These are phyloP conservation scores for Monilinia polystroma DNA, from an alignment of 2,329 filamentous ascomycete species.

Conservation along the genomic window DNA sequence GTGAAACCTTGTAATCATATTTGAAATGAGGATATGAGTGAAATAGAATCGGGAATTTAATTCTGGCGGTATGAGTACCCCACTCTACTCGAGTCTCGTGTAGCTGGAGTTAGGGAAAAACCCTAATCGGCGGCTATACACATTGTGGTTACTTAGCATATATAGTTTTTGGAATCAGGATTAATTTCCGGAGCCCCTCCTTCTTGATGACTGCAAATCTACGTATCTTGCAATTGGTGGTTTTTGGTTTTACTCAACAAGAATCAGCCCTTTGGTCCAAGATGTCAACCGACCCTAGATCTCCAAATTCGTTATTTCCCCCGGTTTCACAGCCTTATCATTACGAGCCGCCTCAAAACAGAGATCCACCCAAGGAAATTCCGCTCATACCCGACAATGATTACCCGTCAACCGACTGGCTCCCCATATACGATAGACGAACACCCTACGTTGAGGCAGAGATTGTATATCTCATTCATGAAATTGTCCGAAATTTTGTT, in stretches of 20 bases:
- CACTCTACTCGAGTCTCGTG: too few relatives aligned
- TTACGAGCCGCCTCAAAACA: not conserved
- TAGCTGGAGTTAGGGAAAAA: not conserved
- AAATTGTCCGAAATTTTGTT: not conserved
- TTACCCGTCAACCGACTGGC: not conserved
- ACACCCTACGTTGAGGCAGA: not conserved
- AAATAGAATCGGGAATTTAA: too few relatives aligned
- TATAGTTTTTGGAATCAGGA: not conserved
- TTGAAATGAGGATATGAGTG: too few relatives aligned
- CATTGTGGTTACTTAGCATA: too few relatives aligned
- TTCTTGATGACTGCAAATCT: constrained; percentile 1
- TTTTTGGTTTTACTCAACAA: not conserved
- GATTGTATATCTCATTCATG: not conserved
- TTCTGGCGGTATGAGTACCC: too few relatives aligned
- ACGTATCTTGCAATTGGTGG: not conserved
- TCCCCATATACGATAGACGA: constrained; percentile 2
- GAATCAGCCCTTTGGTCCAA: not conserved
- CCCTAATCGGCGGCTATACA: not conserved
- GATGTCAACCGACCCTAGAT: not conserved
- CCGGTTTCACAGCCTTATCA: not conserved
- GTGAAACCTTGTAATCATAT: too few relatives aligned
- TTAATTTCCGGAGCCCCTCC: not conserved
- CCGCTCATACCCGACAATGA: not conserved
- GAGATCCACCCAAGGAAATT: not conserved
- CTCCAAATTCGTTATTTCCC: not conserved